phyloP scores from a whole-genome alignment of 2,329 filamentous ascomycete species.

The Magnaporthiopsis rhizophila region DNA sequence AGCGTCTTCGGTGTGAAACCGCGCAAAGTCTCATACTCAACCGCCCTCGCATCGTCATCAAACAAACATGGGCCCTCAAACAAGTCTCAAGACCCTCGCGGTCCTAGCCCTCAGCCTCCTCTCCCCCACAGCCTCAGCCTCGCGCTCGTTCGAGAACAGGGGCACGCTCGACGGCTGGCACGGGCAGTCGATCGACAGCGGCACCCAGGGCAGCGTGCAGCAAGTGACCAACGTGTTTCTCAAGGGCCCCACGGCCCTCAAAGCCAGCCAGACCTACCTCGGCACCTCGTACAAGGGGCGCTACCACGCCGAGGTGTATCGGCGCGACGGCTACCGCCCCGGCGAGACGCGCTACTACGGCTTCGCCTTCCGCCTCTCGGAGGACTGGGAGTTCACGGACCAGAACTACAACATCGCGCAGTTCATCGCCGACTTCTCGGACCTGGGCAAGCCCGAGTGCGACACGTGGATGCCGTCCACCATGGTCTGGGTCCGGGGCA shows the following conservation, averaged over 20 bases:
- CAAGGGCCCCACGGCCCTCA: conserved; percentile 30
- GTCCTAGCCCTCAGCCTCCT: not conserved
- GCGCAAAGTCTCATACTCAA: not conserved
- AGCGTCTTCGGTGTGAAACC: not conserved
- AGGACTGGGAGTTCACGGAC: conserved; percentile 35
- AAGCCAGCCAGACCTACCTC: conserved; percentile 35
- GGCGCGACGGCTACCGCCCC: conserved; percentile 34
- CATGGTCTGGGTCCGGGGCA: conserved; percentile 38
- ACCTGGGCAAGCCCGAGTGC: conserved; percentile 25
- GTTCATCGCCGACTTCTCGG: conserved; percentile 41
- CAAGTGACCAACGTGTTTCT: conserved; percentile 32
- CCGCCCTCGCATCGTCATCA: not conserved
- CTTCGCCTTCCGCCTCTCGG: conserved; percentile 40
- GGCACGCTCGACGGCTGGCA: conserved; percentile 35
- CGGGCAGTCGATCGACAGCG: conserved; percentile 27
- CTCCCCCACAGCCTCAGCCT: not conserved
- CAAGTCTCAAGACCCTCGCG: not conserved
- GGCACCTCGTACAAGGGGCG: conserved; percentile 31
- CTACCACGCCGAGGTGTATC: conserved; percentile 40
- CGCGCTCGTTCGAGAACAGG: conserved; percentile 19
- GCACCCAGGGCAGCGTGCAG: conserved; percentile 28
- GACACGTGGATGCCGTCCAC: conserved; percentile 40
- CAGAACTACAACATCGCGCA: conserved; percentile 41
- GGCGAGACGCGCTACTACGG: conserved; percentile 40
- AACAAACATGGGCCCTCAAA: not conserved